Base-by-base conservation (phyloP, 2,329 filamentous ascomycete genomes). In the Paraphoma chrysanthemicola region DNA sequence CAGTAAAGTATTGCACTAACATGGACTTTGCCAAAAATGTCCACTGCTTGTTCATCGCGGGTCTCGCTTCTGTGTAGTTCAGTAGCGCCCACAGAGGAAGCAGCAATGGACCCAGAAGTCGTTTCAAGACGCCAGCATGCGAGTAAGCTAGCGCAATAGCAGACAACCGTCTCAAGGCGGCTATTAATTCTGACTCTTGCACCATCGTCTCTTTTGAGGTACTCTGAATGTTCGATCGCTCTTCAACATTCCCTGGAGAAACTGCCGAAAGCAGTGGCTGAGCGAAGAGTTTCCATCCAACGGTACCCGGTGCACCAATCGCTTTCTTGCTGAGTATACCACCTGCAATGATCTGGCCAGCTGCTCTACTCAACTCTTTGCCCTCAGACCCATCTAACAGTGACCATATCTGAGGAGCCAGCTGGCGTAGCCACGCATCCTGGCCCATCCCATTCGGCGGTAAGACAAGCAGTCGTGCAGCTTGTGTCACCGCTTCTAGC, bases 401-500 rank as follows among this genome's bases (percentile, higher is more conserved):
- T 8, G 72, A 68, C 44, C 88, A 75, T 1, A 92, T 75, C 68
- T 92, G 89, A 2, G 84, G 83, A 7, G 85, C 81, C 36, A 91
- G 81, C 4, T 81, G 81, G 0, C 77, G 67, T 58, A 90, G 88
- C 87, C 88, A 92, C 36, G 75, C 73, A 16, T 86, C 80, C 1
- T 86, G 77, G 2, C 77, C 69, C 63, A 88, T 82, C 0, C 79
- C 79, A 2, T 77, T 74, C 0, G 89, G 88, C 0, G 88, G 85
- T 1, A 83, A 82, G 0, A 86, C 86, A 0, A 92, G 75, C 14
- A 91, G 77, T 51, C 81, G 84, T 1, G 87, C 84, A 4, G 86
- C 87, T 67, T 90, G 83, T 29, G 83, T 83, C 36, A 91, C 78
- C 1, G 88, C 88, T 68, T 92, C 88, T 31, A 89, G 83, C 0